Base-by-base conservation (phyloP, 2,329 filamentous ascomycete species). In the Trematosphaeria pertusa region DNA sequence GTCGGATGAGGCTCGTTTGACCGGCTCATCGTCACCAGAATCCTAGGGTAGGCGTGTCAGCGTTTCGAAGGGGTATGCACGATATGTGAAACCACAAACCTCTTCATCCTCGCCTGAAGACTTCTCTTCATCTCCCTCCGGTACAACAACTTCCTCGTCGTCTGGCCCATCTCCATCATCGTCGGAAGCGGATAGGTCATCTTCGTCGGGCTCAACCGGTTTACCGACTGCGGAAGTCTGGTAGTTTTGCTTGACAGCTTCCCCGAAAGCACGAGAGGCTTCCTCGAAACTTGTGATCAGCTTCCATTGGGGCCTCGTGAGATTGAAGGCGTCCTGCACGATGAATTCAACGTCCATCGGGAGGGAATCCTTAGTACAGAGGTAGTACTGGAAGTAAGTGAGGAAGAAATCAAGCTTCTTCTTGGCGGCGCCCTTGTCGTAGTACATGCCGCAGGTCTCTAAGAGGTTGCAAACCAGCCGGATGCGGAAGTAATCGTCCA, bases 401-500 rank as follows among this genome's bases (percentile, higher is more conserved):
- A 99, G 78, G 73, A 97, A 99, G 71, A 96, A 97, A 65, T 99
- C 94, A 8, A 99, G 82, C 74, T 97, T 99, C 79, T 97, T 97
- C 71, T 92, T 95, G 1, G 92, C 89, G 33, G 88, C 86, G 6
- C 95, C 94, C 61, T 93, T 88, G 71, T 94, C 94, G 63, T 97
- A 99, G 75, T 93, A 99, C 71, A 95, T 87, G 43, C 95, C 94
- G 58, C 93, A 97, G 0, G 92, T 97, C 73, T 99, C 95, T 4
- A 99, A 81, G 37, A 99, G 80, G 11, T 88, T 95, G 55, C 91
- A 89, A 21, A 95, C 87, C 26, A 99, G 80, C 9, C 94, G 90
- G 64, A 97, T 92, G 41, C 94, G 89, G 74, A 99, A 99, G 74
- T 89, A 97, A 65, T 99, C 95, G 67, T 97, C 94, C 0, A 91